phyloP scores from a whole-genome alignment of 2,329 filamentous ascomycete genomes.

The Diaporthe caulivora region DNA sequence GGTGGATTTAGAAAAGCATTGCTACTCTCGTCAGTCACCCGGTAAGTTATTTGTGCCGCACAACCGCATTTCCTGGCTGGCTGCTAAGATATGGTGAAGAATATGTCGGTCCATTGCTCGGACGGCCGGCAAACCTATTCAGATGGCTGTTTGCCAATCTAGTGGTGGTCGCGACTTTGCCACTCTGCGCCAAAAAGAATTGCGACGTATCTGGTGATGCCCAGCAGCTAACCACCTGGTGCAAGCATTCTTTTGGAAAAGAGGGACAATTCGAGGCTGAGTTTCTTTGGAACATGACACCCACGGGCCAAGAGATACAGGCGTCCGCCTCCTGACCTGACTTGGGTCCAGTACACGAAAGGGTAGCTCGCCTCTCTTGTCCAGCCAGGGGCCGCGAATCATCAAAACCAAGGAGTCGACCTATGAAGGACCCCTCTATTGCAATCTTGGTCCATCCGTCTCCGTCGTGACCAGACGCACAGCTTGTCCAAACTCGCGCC shows the following conservation, averaged over 20 bases:
- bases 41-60: too few relatives aligned
- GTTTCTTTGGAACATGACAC: neutral
- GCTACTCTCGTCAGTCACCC: neutral
- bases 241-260: conserved; percentile 20
- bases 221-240: neutral
- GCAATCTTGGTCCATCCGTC: conserved; percentile 4
- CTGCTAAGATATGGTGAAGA: neutral
- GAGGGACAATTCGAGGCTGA: conserved; percentile 5
- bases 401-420: conserved; percentile 7
- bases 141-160: conserved; percentile 1
- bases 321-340: conserved; percentile 8
- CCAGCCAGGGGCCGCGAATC: neutral
- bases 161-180: conserved; percentile 16
- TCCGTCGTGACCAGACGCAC: neutral
- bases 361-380: neutral
- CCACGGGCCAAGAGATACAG: neutral
- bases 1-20: conserved; percentile 10
- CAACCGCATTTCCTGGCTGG: too few relatives aligned
- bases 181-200: neutral
- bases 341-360: conserved; percentile 7
- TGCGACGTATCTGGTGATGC: neutral
- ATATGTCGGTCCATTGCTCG: neutral
- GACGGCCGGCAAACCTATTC: conserved; percentile 12
- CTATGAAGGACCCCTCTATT: neutral
- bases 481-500: neutral